These are phyloP conservation scores for Termitomyces sp. DNA, from an alignment of 768 basidiomycete species.

Conservation along the genomic window DNA sequence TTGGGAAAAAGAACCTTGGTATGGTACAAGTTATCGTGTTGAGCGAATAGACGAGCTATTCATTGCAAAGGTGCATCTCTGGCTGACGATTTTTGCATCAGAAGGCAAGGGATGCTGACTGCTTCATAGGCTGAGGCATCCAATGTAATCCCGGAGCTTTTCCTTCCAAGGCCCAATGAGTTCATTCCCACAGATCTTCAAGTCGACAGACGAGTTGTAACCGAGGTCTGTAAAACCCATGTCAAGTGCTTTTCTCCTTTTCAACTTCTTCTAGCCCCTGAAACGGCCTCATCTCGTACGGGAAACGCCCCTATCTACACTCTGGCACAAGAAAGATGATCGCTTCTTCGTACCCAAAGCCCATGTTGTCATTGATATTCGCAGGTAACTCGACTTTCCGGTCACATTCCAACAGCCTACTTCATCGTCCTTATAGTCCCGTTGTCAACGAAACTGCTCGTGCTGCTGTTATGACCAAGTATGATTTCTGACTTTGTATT, in stretches of 20 bases:
- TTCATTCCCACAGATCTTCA: constrained; percentile 88
- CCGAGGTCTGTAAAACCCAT: constrained; percentile 36
- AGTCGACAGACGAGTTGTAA: constrained; percentile 68
- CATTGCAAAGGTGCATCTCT: constrained; percentile 38
- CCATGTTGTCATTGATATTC: constrained; percentile 65
- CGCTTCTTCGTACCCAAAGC: constrained; percentile 94
- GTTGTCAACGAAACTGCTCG: constrained; percentile 58
- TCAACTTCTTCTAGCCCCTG: constrained; percentile 44
- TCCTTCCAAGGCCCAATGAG: constrained; percentile 78
- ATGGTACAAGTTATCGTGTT: constrained; percentile 85
- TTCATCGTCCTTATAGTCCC: constrained; percentile 33
- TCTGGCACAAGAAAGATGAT: constrained; percentile 99
- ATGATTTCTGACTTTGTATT: constrained; percentile 10
- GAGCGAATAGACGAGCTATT: constrained; percentile 63
- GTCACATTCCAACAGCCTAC: too few species aligned
- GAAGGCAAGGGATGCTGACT: not conserved
- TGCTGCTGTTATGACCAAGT: constrained; percentile 70
- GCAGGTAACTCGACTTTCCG: constrained; percentile 44
- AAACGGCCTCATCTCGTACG: constrained; percentile 72
- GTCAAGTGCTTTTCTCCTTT: constrained; percentile 1
- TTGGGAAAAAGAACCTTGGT: constrained; percentile 86
- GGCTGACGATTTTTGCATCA: not conserved
- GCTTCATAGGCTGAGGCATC: constrained; percentile 49
- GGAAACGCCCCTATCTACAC: constrained; percentile 60
- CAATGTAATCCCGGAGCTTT: constrained; percentile 63